phyloP scores from a whole-genome alignment of 2,329 filamentous ascomycete species.

The Sclerotinia glacialis region DNA sequence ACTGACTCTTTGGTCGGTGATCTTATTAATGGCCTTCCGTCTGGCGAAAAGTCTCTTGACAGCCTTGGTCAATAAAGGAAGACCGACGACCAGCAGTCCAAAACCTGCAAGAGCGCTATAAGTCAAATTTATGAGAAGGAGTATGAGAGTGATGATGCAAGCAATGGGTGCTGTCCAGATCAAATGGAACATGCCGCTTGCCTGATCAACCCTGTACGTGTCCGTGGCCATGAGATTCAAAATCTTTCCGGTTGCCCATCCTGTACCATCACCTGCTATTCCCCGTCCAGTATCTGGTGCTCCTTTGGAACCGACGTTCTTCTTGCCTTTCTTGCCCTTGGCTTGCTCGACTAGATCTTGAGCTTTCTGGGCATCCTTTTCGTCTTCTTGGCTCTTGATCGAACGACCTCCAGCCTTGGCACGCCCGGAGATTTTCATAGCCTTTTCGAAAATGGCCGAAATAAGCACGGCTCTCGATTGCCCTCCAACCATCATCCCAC shows the following conservation, averaged over 20 bases:
- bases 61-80: slow-evolving; percentile 73
- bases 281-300: slow-evolving; percentile 46
- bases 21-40: slow-evolving; percentile 80
- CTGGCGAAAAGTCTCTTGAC: slow-evolving; percentile 75
- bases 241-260: slow-evolving; percentile 64
- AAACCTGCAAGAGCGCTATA: slow-evolving; percentile 91
- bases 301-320: slow-evolving; percentile 43
- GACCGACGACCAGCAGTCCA: slow-evolving; percentile 71
- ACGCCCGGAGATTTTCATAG: slow-evolving; percentile 81
- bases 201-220: slow-evolving; percentile 87
- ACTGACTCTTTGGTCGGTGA: slow-evolving; percentile 88
- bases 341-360: slow-evolving; percentile 47
- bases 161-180: slow-evolving; percentile 82
- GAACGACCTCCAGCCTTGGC: slow-evolving; percentile 77
- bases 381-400: slow-evolving; percentile 35
- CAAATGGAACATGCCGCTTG: slow-evolving; percentile 85
- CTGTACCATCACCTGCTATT: slow-evolving; percentile 66
- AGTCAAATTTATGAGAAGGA: slow-evolving; percentile 81
- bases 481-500: slow-evolving; percentile 87
- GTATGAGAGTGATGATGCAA: slow-evolving; percentile 71
- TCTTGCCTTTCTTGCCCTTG: slow-evolving; percentile 44
- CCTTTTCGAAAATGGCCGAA: slow-evolving; percentile 85
- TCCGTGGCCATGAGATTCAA: slow-evolving; percentile 91
- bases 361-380: slow-evolving; percentile 38
- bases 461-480: slow-evolving; percentile 80